Percentiles rank a stretch among this genome's conserved stretches.
Conservation (phyloP, 345 rosid species). For the Trapa incisa region DNA sequence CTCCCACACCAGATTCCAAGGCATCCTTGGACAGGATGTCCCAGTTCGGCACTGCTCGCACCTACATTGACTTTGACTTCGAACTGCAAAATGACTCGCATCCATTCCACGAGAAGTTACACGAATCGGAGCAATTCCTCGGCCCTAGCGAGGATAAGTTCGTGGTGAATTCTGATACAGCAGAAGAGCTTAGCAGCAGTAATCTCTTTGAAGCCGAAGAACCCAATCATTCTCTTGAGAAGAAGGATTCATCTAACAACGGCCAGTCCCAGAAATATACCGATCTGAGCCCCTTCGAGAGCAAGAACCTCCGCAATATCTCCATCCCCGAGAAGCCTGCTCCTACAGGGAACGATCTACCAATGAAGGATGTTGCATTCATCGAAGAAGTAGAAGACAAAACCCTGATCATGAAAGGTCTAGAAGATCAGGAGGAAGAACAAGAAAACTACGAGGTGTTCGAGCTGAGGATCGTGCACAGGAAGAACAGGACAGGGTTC, state of each 20-base stretch:
- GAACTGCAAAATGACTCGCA: constrained; percentile 41
- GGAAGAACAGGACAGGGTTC: constrained; percentile 95
- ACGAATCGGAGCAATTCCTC: constrained; percentile 41
- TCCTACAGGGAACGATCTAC: constrained; percentile 8
- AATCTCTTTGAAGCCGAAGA: neutral
- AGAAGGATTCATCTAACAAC: neutral
- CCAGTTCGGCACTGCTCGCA: constrained; percentile 79
- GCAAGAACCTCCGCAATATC: neutral
- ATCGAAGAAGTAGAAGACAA: constrained; percentile 25
- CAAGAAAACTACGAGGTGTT: constrained; percentile 81
- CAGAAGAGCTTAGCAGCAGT: constrained; percentile 9
- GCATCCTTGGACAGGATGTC: constrained; percentile 61
- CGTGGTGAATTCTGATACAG: constrained; percentile 28
- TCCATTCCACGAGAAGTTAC: constrained; percentile 37
- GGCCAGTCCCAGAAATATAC: neutral
- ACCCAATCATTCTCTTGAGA: neutral
- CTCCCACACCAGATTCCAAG: constrained; percentile 38
- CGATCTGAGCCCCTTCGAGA: neutral
- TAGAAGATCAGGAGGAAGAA: constrained; percentile 9
- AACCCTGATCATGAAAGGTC: constrained; percentile 21
- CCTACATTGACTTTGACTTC: constrained; percentile 44
- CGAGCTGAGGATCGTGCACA: constrained; percentile 66
- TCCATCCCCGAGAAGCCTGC: neutral
- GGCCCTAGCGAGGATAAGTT: constrained; percentile 75
- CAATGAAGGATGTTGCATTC: constrained; percentile 5